A percentile compares a stretch with the other conserved stretches of the same genome.
Conservation (phyloP, 176 grass and related monocot genomes). For the Panicum miliaceum region DNA sequence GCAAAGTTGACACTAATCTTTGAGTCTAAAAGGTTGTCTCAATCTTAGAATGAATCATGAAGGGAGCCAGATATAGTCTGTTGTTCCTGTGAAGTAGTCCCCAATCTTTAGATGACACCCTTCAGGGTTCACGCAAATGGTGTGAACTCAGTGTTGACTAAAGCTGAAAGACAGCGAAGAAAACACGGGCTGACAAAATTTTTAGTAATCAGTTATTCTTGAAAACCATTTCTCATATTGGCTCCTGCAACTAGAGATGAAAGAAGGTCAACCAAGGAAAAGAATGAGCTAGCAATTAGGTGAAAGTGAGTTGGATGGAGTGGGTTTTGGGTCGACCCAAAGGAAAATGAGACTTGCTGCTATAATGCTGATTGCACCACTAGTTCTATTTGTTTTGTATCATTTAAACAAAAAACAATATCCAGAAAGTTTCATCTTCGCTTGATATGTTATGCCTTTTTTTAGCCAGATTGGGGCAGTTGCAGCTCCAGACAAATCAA, state of each 20-base stretch:
- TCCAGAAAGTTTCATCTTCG: conserved; percentile 3
- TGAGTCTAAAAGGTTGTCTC: neutral
- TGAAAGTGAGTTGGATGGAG: neutral
- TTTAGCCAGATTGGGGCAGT: conserved; percentile 87
- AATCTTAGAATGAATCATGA: conserved; percentile 5
- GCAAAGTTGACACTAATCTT: neutral
- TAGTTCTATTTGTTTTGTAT: neutral
- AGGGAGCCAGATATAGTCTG: neutral
- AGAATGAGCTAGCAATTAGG: neutral
- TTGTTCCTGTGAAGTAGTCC: neutral
- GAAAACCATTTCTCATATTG: conserved; percentile 4
- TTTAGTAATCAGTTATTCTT: neutral
- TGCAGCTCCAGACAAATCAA: conserved; percentile 95
- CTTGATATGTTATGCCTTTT: conserved; percentile 16
- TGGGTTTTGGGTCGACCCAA: neutral
- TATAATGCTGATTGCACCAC: neutral
- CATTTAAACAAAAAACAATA: neutral
- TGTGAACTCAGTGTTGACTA: conserved; percentile 14
- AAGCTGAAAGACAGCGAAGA: neutral
- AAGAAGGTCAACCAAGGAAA: neutral
- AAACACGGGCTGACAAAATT: neutral
- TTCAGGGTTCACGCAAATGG: conserved; percentile 9
- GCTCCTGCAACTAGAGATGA: neutral
- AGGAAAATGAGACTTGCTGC: neutral
- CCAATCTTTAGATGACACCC: conserved; percentile 25